phyloP scores from a whole-genome alignment of 371 early-diverging fungal species.

The Mortierella sp. region DNA sequence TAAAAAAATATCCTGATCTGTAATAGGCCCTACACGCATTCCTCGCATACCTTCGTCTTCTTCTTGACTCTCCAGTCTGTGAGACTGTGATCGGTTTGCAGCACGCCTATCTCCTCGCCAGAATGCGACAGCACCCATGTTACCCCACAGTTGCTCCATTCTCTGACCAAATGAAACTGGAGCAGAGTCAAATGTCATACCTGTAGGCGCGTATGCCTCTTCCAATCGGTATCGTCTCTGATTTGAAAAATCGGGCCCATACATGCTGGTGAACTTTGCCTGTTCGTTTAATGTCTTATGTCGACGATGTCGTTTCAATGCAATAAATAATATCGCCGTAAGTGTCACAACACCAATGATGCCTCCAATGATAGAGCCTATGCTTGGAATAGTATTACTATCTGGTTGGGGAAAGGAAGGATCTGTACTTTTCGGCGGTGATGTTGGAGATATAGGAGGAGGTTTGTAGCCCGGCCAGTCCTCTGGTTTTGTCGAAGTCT shows the following conservation, averaged over 20 bases:
- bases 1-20: constrained; percentile 52
- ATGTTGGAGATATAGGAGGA: constrained; percentile 20
- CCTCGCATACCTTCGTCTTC: constrained; percentile 26
- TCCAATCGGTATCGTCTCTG: constrained; percentile 11
- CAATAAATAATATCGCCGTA: constrained; percentile 14
- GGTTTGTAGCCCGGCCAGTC: constrained; percentile 57
- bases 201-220: constrained; percentile 35
- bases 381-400: neutral
- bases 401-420: constrained; percentile 2
- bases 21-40: constrained; percentile 12
- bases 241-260: constrained; percentile 24
- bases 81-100: constrained; percentile 29
- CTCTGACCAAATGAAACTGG: constrained; percentile 36
- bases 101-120: constrained; percentile 24
- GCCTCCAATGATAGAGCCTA: constrained; percentile 40
- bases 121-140: constrained; percentile 20
- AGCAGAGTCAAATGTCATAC: constrained; percentile 27
- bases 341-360: constrained; percentile 23
- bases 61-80: constrained; percentile 28
- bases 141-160: constrained; percentile 26
- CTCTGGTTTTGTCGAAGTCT: constrained; percentile 49
- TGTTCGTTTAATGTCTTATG: neutral
- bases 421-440: constrained; percentile 6
- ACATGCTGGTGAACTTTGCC: constrained; percentile 26
- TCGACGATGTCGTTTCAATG: constrained; percentile 12